Base-by-base conservation (phyloP, 1,284 basidiomycete genomes). In the Phylloporus sp. region DNA sequence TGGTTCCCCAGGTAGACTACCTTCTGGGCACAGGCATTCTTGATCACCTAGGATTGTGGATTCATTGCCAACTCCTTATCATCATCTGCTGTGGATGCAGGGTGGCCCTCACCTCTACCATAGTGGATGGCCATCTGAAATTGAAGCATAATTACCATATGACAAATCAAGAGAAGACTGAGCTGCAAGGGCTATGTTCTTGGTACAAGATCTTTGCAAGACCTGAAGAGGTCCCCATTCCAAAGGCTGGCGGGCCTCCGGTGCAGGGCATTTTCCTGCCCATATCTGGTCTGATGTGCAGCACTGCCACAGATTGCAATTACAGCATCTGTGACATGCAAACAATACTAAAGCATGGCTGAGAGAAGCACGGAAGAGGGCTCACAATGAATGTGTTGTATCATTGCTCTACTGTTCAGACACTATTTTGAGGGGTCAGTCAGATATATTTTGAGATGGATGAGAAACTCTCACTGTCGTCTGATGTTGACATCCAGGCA, bases 371-470 rank as follows among this genome's bases (percentile, higher is more conserved):
- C 5, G 52, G 47, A 7, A 32, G n/a, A 47, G 52, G 52, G 15
- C 32, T 58, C 29, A 6, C 37, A 52, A 29, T 28, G 20, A 34
- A 37, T 18, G 12, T 6, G 24, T 10, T 2, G 18, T 37, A 34
- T 37, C 39, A 32, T 24, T 12, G 6, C 6, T 58, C 54, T 6
- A 44, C 17, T 4, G 5, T 61, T 18, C 60, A 61, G 44, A 24
- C 3, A n/a, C 22, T 61, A 13, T 65, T 65, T 28, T 34, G 3
- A 1, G 37, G 56, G 1, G 22, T 58, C 4, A 31, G 52, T 6
- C 52, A 24, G 0, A 2, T n/a, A 2, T 66, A 61, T 32, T 66
- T 66, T 15, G 56, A 66, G 59, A 64, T 66, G 18, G 56, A 66
- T 13, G 11, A 32, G 6, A 28, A 2, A 0, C 15, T 40, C 7